Evolutionary conservation across 176 grass and related monocot genomes (phyloP), one percentile per base, ranked within the genome.

Genomic region (Zoysia pacifica): DNA sequence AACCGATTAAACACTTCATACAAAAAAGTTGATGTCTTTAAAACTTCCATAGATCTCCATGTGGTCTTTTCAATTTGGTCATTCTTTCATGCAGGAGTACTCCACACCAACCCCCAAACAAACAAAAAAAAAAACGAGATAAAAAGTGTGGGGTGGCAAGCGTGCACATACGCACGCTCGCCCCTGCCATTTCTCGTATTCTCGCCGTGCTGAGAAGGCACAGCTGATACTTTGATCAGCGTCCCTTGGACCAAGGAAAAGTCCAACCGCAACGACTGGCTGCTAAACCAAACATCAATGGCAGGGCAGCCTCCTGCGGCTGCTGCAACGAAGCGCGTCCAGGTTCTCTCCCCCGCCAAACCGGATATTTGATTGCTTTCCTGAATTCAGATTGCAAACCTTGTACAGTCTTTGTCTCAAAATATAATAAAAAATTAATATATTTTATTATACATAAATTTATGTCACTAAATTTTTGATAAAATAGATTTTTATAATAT

Each of bases 211-310:
- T 4, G 13, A 48, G 70, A 36, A 9, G 11, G 2, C 53, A 19
- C 48, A 61, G 55, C 41, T 28, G 15, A 44, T 12, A 1, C 3
- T 28, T 39, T 41, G 41, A 28, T 28, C 28, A 44, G 19, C 71
- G 71, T 6, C 83, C 67, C 66, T 85, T 85, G 83, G 56, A 37
- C 66, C 47, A 38, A 18, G 36, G 65, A 70, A 70, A 77, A 78
- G 74, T 78, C 82, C 74, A 69, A 52, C 18, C 2, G 36, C 61
- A 11, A 9, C 28, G 28, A 28, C 28, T 62, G 20, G 28, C 20
- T 11, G 19, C 59, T 62, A 62, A 0, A 28, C 28, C 28, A 28
- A 28, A 28, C 28, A 28, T 28, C 28, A 28, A 28, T 28, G 28
- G 28, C 28, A 28, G 19, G 35, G 35, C 3, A 38, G 61, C 58